phyloP scores from a whole-genome alignment of 2,329 filamentous ascomycete genomes.

The Dryadomyces sulphureus region DNA sequence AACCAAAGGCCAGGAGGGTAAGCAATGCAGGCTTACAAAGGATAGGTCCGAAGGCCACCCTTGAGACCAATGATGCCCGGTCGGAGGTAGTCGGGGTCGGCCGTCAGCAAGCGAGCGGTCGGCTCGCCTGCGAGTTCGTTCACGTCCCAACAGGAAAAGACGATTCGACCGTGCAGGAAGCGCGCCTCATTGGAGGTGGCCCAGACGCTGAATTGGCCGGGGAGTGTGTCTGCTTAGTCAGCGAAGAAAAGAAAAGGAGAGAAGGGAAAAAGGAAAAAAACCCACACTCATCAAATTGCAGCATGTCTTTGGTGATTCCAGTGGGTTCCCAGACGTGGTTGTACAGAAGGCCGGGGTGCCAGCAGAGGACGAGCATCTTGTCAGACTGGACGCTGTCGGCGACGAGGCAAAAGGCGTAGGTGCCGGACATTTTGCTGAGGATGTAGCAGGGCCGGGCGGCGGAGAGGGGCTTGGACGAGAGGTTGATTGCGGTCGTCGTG shows the following conservation, averaged over 20 bases:
- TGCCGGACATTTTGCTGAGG: constrained; percentile 12
- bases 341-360: constrained; percentile 13
- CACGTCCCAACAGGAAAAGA: constrained; percentile 27
- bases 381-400: constrained; percentile 9
- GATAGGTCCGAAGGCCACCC: too few species aligned
- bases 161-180: constrained; percentile 24
- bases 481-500: constrained; percentile 6
- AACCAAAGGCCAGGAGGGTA: too few species aligned
- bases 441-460: constrained; percentile 11
- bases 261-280: background rate
- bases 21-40: too few species aligned
- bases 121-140: constrained; percentile 19
- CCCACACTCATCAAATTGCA: constrained; percentile 6
- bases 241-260: background rate
- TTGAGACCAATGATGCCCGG: constrained; percentile 4
- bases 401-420: constrained; percentile 10
- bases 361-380: constrained; percentile 13
- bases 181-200: constrained; percentile 20
- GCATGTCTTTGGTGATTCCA: constrained; percentile 1
- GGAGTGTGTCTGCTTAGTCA: constrained; percentile 2
- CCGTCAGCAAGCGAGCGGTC: too few species aligned
- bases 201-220: constrained; percentile 23
- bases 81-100: constrained; percentile 9
- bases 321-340: background rate
- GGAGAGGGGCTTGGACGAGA: constrained; percentile 8